Evolutionary conservation across 2,329 filamentous ascomycete species (phyloP).

Genomic region (Calonectria naviculata): DNA sequence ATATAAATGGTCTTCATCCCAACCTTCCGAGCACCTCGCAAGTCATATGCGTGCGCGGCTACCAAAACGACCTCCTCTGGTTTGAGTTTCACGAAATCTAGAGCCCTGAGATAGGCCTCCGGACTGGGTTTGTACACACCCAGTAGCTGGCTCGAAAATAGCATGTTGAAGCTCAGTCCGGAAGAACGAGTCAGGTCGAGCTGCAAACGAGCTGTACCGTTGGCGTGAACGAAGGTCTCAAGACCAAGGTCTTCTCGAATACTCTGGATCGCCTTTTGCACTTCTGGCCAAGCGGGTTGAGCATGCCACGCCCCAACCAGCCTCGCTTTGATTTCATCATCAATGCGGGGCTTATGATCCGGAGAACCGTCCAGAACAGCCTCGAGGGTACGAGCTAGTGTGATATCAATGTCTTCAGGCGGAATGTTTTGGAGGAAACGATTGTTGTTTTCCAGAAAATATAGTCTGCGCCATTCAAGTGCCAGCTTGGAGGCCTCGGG

Average conservation of each 20-base stretch:
- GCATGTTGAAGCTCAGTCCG: constrained; percentile 59
- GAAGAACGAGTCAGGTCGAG: constrained; percentile 62
- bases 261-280: constrained; percentile 51
- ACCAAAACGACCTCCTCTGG: constrained; percentile 63
- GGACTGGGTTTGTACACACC: constrained; percentile 60
- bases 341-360: constrained; percentile 14
- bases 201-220: constrained; percentile 65
- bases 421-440: constrained; percentile 46
- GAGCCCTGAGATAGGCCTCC: constrained; percentile 56
- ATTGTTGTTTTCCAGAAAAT: constrained; percentile 57
- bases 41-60: constrained; percentile 66
- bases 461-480: constrained; percentile 61
- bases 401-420: constrained; percentile 63
- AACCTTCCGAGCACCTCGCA: constrained; percentile 57
- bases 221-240: constrained; percentile 63
- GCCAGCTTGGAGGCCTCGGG: constrained; percentile 53
- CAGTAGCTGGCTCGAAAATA: constrained; percentile 64
- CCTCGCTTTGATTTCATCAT: constrained; percentile 30
- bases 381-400: constrained; percentile 55
- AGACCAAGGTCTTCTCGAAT: constrained; percentile 49
- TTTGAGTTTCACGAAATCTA: constrained; percentile 55
- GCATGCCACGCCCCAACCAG: constrained; percentile 58
- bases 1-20: constrained; percentile 66
- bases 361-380: constrained; percentile 39
- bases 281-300: constrained; percentile 64